Percentiles rank a stretch among this genome's conserved stretches.
phyloP scores from a whole-genome alignment of 305 asterid genomes.

The Fraxinus xanthoxyloides region DNA sequence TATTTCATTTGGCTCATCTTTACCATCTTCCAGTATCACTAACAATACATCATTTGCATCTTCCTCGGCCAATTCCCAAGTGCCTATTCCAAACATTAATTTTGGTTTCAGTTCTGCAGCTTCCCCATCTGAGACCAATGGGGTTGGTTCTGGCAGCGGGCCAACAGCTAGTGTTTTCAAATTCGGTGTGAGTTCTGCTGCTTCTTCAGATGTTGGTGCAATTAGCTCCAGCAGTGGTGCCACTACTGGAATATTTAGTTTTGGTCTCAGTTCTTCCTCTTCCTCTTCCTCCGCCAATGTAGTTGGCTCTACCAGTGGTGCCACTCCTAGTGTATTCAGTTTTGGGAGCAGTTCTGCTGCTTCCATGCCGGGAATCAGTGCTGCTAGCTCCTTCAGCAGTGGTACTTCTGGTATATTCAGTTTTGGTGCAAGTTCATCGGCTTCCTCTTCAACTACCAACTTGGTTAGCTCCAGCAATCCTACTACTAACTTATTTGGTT shows the following conservation, averaged over 20 bases:
- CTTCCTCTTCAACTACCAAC: conserved; percentile 34
- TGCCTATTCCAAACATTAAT: conserved; percentile 9
- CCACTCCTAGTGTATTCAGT: conserved; percentile 25
- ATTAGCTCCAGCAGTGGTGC: conserved; percentile 31
- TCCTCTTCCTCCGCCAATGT: conserved; percentile 24
- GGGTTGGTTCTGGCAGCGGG: conserved; percentile 28
- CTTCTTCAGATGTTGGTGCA: conserved; percentile 28
- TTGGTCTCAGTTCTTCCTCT: conserved; percentile 36
- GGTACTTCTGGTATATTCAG: conserved; percentile 33
- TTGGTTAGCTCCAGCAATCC: conserved; percentile 31
- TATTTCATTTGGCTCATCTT: conserved; percentile 17
- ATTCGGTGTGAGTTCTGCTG: conserved; percentile 29
- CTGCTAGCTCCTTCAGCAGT: conserved; percentile 37
- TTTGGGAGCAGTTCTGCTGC: conserved; percentile 36
- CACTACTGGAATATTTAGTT: conserved; percentile 35
- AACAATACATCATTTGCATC: conserved; percentile 32
- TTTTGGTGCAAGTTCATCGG: conserved; percentile 40
- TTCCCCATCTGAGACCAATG: conserved; percentile 35
- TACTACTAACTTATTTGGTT: conserved; percentile 37
- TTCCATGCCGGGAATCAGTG: conserved; percentile 34
- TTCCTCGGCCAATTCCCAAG: conserved; percentile 25
- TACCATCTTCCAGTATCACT: conserved; percentile 21
- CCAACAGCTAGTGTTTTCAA: conserved; percentile 26
- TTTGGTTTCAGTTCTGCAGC: conserved; percentile 40
- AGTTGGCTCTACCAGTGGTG: conserved; percentile 26